phyloP scores from a whole-genome alignment of 208 protist species.

The Trypanosoma vivax region DNA sequence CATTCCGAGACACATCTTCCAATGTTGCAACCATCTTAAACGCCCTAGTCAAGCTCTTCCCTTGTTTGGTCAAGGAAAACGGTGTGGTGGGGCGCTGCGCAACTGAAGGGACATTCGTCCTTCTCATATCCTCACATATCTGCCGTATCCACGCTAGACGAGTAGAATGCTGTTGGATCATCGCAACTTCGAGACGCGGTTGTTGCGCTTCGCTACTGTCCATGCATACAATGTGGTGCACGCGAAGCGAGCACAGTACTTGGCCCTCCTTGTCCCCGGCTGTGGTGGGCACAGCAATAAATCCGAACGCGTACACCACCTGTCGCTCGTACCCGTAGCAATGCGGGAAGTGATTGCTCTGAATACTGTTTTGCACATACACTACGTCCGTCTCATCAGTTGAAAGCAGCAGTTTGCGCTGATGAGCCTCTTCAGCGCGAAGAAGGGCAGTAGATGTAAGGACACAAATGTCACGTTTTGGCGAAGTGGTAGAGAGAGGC shows the following conservation, averaged over 20 bases:
- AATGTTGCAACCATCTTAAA: too few relatives aligned
- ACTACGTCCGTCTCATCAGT: not conserved
- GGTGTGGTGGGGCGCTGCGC: not conserved
- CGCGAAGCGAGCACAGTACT: not conserved
- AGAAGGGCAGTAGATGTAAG: not conserved
- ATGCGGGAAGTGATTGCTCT: conserved; percentile 1
- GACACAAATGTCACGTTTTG: conserved; percentile 13
- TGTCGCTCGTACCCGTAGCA: conserved; percentile 16
- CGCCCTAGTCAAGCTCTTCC: too few relatives aligned
- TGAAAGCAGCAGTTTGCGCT: not conserved
- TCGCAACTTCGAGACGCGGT: not conserved
- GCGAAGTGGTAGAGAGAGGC: not conserved
- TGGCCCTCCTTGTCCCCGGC: not conserved
- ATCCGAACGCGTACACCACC: conserved; percentile 19
- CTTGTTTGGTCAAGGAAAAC: not conserved
- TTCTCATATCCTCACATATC: conserved; percentile 8
- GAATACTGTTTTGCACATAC: conserved; percentile 14
- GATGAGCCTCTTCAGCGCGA: not conserved
- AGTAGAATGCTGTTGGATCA: conserved; percentile 13
- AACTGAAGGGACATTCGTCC: not conserved
- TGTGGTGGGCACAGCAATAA: conserved; percentile 5
- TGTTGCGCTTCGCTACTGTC: not conserved
- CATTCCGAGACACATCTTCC: too few relatives aligned
- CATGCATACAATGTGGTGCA: conserved; percentile 14
- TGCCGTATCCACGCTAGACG: conserved; percentile 11